Evolutionary conservation across 1,284 basidiomycete species (phyloP).

Genomic region (Tausonia pullulans): DNA sequence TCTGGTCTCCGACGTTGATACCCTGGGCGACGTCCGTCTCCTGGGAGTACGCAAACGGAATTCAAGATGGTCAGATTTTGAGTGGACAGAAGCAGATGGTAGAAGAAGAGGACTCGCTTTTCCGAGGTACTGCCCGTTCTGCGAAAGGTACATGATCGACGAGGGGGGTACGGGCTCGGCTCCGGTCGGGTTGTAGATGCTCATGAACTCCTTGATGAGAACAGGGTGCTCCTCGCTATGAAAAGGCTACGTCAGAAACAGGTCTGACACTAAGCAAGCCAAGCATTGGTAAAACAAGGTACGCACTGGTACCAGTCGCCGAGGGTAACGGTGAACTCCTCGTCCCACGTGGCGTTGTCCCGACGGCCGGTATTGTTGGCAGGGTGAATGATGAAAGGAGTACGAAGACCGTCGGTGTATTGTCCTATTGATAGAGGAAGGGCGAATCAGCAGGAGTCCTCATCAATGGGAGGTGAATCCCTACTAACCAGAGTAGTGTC

Average conservation of each 20-base stretch:
- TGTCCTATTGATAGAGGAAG: slow-evolving; percentile 18
- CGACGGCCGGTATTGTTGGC: slow-evolving; percentile 36
- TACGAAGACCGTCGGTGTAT: slow-evolving; percentile 55
- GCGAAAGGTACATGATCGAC: slow-evolving; percentile 64
- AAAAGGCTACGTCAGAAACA: slow-evolving; percentile 18
- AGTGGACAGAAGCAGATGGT: not conserved
- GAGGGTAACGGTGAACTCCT: slow-evolving; percentile 76
- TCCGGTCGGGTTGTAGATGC: slow-evolving; percentile 41
- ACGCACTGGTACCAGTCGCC: slow-evolving; percentile 58
- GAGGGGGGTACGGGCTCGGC: slow-evolving; percentile 74
- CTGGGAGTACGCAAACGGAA: slow-evolving; percentile 23
- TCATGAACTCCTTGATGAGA: slow-evolving; percentile 62
- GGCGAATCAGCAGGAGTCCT: slow-evolving; percentile 44
- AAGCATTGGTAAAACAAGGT: not conserved
- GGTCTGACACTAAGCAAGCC: not conserved
- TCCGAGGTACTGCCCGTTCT: slow-evolving; percentile 11
- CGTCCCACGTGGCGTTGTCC: slow-evolving; percentile 56
- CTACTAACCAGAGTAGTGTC: slow-evolving; percentile 32
- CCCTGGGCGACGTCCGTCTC: slow-evolving; percentile 33
- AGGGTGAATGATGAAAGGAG: slow-evolving; percentile 65
- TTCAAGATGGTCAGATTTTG: slow-evolving; percentile 44
- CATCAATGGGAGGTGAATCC: slow-evolving; percentile 19
- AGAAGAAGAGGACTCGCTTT: not conserved
- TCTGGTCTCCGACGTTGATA: slow-evolving; percentile 74
- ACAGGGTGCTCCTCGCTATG: slow-evolving; percentile 55